phyloP scores from a whole-genome alignment of 768 basidiomycete genomes.

The Sporobolomyces pararoseus region DNA sequence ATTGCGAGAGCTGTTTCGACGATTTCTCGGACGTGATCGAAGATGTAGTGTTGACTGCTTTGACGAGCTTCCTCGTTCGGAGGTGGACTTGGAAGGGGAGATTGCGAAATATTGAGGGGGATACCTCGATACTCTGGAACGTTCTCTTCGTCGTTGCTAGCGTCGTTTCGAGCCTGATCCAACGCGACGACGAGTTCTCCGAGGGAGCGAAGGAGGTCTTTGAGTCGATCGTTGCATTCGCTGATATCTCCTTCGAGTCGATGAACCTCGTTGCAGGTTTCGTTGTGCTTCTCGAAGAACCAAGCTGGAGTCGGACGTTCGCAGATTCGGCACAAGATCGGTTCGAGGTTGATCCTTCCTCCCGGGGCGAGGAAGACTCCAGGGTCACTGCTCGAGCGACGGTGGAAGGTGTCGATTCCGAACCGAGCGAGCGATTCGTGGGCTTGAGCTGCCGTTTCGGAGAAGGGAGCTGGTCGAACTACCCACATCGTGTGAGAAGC shows the following conservation, averaged over 20 bases:
- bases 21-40: slow-evolving; percentile 84
- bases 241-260: slow-evolving; percentile 90
- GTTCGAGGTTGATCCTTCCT: slow-evolving; percentile 72
- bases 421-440: slow-evolving; percentile 26
- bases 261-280: slow-evolving; percentile 94
- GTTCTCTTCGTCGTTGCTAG: not conserved
- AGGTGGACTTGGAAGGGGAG: slow-evolving; percentile 52
- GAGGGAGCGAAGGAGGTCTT: slow-evolving; percentile 79
- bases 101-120: slow-evolving; percentile 65
- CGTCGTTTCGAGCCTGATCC: slow-evolving; percentile 14
- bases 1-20: slow-evolving; percentile 74
- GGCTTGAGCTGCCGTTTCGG: slow-evolving; percentile 27
- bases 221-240: slow-evolving; percentile 87
- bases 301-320: slow-evolving; percentile 94
- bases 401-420: slow-evolving; percentile 37
- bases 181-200: slow-evolving; percentile 62
- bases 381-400: slow-evolving; percentile 48
- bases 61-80: slow-evolving; percentile 44
- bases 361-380: slow-evolving; percentile 60
- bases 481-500: slow-evolving; percentile 84
- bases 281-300: slow-evolving; percentile 99
- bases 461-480: slow-evolving; percentile 39
- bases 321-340: slow-evolving; percentile 93
- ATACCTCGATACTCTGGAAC: slow-evolving; percentile 73
- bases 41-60: slow-evolving; percentile 65